phyloP scores from a whole-genome alignment of 2,329 filamentous ascomycete species.

The Fusarium buharicum region DNA sequence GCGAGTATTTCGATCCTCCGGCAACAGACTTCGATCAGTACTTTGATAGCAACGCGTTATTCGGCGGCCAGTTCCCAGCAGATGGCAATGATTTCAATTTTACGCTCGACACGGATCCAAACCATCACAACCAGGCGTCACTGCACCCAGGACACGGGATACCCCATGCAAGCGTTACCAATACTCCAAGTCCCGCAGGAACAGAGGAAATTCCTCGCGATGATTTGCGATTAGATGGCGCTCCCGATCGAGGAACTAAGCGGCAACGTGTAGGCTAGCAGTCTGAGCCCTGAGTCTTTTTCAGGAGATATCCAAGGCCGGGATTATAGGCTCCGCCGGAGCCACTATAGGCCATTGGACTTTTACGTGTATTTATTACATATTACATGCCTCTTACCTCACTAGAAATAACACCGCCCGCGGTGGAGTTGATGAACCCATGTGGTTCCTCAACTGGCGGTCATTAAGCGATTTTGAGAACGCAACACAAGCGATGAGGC shows the following conservation, averaged over 20 bases:
- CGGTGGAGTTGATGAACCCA: constrained; percentile 1
- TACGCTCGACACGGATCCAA: constrained; percentile 54
- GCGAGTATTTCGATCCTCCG: constrained; percentile 51
- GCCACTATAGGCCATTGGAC: background rate
- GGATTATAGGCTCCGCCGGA: no score
- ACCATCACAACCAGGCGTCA: constrained; percentile 48
- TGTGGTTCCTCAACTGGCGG: background rate
- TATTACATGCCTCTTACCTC: background rate
- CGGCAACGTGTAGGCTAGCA: constrained; percentile 52
- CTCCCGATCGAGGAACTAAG: constrained; percentile 49
- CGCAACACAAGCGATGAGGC: background rate
- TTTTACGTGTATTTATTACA: constrained; percentile 16
- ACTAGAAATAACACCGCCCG: background rate
- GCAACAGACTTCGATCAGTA: constrained; percentile 64
- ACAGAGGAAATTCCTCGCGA: constrained; percentile 63
- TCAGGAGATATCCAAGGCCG: background rate
- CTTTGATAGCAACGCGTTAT: constrained; percentile 57
- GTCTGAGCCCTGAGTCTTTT: background rate
- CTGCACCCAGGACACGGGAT: constrained; percentile 40
- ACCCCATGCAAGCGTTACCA: constrained; percentile 22
- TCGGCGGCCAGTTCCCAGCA: constrained; percentile 38
- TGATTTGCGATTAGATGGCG: constrained; percentile 50
- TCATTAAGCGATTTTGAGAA: background rate
- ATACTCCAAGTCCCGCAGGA: constrained; percentile 59
- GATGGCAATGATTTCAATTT: constrained; percentile 64